A percentile compares a stretch with the other conserved stretches of the same genome.
phyloP scores from a whole-genome alignment of 129 eudicot genomes.

The Smallanthus sonchifolius region DNA sequence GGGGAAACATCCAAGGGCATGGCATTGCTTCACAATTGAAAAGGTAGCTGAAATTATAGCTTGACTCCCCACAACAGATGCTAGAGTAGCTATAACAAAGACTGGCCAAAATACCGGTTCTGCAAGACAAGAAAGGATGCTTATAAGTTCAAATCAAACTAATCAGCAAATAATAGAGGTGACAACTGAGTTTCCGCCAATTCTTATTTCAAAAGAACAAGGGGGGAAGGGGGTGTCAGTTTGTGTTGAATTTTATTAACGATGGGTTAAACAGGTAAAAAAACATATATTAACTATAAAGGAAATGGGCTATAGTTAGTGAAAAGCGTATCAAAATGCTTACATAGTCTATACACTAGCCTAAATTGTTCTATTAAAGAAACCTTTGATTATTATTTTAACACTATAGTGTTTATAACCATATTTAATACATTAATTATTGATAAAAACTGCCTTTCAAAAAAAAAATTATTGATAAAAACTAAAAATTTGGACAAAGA shows the following conservation, averaged over 20 bases:
- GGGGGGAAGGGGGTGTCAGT: no score
- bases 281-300: not conserved
- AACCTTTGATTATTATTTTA: not conserved
- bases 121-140: conserved; percentile 35
- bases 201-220: not conserved
- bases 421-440: not conserved
- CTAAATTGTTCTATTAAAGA: not conserved
- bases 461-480: not conserved
- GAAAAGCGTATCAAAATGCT: not conserved
- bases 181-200: not conserved
- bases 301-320: not conserved
- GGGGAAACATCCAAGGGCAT: conserved; percentile 96
- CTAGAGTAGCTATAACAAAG: conserved; percentile 81
- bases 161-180: not conserved
- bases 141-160: not conserved
- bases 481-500: not conserved
- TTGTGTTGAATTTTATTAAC: not conserved
- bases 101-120: conserved; percentile 87
- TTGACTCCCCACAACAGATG: conserved; percentile 91
- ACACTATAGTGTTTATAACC: not conserved
- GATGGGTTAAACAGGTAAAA: not conserved
- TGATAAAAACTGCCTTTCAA: no score
- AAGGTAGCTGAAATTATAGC: conserved; percentile 94
- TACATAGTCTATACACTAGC: not conserved
- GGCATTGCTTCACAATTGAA: conserved; percentile 86